A percentile compares a stretch with the other conserved stretches of the same genome.
Evolutionary conservation across 805 yeast genomes (phyloP).

Genomic region (Starmerella cellae): DNA sequence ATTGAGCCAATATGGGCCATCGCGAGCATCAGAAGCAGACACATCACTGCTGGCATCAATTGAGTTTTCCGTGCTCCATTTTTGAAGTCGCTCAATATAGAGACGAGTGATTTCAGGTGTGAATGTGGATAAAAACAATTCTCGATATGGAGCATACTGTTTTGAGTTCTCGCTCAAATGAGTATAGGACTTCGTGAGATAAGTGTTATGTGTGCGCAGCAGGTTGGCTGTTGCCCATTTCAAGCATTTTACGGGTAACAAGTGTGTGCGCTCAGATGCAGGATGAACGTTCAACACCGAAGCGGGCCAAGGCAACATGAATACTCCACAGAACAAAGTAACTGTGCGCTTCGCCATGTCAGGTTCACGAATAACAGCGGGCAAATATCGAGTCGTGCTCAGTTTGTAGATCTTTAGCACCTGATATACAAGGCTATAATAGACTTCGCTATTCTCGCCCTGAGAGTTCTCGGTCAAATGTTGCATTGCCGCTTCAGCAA

Average conservation of each 20-base stretch:
- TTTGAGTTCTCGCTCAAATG: constrained; percentile 28
- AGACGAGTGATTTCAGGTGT: constrained; percentile 61
- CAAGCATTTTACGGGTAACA: constrained; percentile 49
- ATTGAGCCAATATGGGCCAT: constrained; percentile 47
- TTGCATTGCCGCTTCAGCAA: constrained; percentile 42
- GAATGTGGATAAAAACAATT: constrained; percentile 41
- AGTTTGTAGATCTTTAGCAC: constrained; percentile 67
- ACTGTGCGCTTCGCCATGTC: constrained; percentile 55
- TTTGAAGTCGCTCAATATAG: constrained; percentile 51
- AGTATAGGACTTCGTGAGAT: constrained; percentile 31
- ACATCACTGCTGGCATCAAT: not conserved
- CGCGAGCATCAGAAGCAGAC: not conserved
- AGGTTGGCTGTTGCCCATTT: constrained; percentile 85
- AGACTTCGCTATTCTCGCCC: constrained; percentile 33
- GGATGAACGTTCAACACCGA: constrained; percentile 39
- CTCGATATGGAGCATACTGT: constrained; percentile 46
- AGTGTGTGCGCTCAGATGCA: constrained; percentile 37
- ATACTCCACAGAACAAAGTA: constrained; percentile 55
- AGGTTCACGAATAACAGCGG: constrained; percentile 45
- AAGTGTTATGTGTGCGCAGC: constrained; percentile 55
- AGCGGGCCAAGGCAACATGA: constrained; percentile 46
- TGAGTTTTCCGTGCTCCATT: constrained; percentile 62
- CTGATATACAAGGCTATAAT: constrained; percentile 52
- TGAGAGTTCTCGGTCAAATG: constrained; percentile 24
- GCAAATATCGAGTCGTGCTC: constrained; percentile 42